Evolutionary conservation across 148 eudicot species (phyloP).

Genomic region (Chenopodium berlandieri): DNA sequence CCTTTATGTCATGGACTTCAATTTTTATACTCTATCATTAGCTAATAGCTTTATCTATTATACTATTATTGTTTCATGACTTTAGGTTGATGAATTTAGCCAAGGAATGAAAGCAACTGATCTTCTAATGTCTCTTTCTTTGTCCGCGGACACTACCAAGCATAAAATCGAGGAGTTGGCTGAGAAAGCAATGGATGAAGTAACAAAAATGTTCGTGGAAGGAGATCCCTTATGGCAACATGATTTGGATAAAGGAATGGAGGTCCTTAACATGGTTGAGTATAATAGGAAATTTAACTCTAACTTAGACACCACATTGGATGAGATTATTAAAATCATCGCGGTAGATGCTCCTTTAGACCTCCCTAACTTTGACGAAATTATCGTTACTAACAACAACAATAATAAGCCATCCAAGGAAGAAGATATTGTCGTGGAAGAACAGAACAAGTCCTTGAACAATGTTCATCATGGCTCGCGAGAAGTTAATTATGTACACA

Average conservation of each 20-base stretch:
- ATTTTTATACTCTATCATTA: background rate
- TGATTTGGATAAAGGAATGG: slow-evolving; percentile 33
- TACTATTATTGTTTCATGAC: background rate
- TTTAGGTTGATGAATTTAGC: slow-evolving; percentile 28
- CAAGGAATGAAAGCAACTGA: slow-evolving; percentile 34
- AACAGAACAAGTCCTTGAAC: background rate
- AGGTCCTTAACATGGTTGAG: slow-evolving; percentile 38
- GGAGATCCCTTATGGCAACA: slow-evolving; percentile 55
- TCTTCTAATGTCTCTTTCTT: slow-evolving; percentile 43
- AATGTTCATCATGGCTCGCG: slow-evolving; percentile 36
- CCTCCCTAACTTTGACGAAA: slow-evolving; percentile 19
- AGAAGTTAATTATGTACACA: slow-evolving; percentile 30
- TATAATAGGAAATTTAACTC: slow-evolving; percentile 41
- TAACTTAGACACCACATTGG: slow-evolving; percentile 47
- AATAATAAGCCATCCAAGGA: background rate
- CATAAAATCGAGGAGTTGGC: slow-evolving; percentile 38
- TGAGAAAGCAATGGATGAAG: slow-evolving; percentile 42
- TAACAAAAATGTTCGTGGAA: slow-evolving; percentile 41
- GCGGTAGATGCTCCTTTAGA: slow-evolving; percentile 34
- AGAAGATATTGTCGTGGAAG: background rate
- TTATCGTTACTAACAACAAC: background rate
- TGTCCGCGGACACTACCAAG: slow-evolving; percentile 35
- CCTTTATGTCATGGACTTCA: no score
- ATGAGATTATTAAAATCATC: slow-evolving; percentile 40
- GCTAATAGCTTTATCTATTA: background rate